A percentile compares a stretch with the other conserved stretches of the same genome.
phyloP scores from a whole-genome alignment of 2,329 filamentous ascomycete species.

The Colletotrichum sublineola region DNA sequence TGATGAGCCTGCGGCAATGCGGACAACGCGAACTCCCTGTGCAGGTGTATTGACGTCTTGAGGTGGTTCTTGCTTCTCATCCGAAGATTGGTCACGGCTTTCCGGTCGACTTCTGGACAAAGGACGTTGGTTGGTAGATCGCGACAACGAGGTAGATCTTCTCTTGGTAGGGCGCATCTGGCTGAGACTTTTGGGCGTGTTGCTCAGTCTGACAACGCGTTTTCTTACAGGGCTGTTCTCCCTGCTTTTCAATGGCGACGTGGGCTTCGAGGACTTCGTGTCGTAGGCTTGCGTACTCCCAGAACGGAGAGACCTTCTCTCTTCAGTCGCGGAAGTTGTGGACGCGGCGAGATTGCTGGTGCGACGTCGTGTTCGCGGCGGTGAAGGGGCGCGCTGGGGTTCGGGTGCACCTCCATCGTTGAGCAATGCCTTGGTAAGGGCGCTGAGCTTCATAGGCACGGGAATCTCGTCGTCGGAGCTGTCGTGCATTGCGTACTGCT shows the following conservation, averaged over 20 bases:
- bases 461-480: conserved; percentile 96
- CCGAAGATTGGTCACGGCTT: conserved; percentile 57
- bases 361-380: conserved; percentile 63
- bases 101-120: conserved; percentile 55
- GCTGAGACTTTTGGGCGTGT: conserved; percentile 60
- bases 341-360: conserved; percentile 62
- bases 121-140: conserved; percentile 47
- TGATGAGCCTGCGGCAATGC: conserved; percentile 67
- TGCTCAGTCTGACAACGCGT: conserved; percentile 69
- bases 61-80: conserved; percentile 54
- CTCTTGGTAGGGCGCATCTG: conserved; percentile 58
- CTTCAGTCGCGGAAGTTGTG: conserved; percentile 58
- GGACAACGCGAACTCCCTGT: conserved; percentile 65
- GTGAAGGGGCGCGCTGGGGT: conserved; percentile 57
- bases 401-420: conserved; percentile 71
- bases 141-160: conserved; percentile 65
- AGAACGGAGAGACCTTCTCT: conserved; percentile 61
- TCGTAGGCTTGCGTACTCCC: conserved; percentile 60
- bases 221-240: conserved; percentile 68
- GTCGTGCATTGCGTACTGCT: conserved; percentile 74
- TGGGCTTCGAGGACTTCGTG: conserved; percentile 54
- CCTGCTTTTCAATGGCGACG: conserved; percentile 61
- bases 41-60: conserved; percentile 67
- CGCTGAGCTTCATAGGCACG: conserved; percentile 92
- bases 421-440: conserved; percentile 88